These are phyloP conservation scores for Cladophialophora immunda DNA, from an alignment of 2,329 filamentous ascomycete genomes.

Conservation along the genomic window DNA sequence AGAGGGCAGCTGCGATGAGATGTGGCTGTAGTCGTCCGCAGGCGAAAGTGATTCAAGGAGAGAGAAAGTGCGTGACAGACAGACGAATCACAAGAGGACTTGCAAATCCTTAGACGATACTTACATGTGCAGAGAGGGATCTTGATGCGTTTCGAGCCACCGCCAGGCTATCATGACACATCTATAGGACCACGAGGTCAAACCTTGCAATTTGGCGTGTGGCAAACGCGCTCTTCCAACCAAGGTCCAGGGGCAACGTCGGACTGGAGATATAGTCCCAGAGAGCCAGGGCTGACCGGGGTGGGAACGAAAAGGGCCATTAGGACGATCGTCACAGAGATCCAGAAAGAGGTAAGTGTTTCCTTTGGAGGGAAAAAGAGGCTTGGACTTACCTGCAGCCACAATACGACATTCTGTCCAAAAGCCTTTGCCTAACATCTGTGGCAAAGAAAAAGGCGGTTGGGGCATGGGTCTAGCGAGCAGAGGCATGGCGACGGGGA, in stretches of 20 bases:
- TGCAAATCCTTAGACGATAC: slow-evolving; percentile 5
- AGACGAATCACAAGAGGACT: slow-evolving; percentile 21
- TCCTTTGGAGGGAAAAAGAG: slow-evolving; percentile 12
- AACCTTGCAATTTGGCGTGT: slow-evolving; percentile 26
- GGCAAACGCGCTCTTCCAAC: slow-evolving; percentile 26
- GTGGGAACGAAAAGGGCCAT: slow-evolving; percentile 13
- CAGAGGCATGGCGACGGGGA: background rate
- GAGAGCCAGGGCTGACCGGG: slow-evolving; percentile 14
- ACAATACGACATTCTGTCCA: slow-evolving; percentile 25
- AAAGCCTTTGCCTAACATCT: slow-evolving; percentile 18
- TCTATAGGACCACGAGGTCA: slow-evolving; percentile 22
- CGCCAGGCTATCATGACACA: slow-evolving; percentile 12
- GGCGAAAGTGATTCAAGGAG: slow-evolving; percentile 13
- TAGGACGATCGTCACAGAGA: slow-evolving; percentile 18
- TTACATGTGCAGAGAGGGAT: slow-evolving; percentile 10
- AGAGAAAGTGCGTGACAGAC: slow-evolving; percentile 19
- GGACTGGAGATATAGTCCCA: slow-evolving; percentile 19
- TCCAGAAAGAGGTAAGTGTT: slow-evolving; percentile 20
- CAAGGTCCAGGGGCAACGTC: slow-evolving; percentile 14
- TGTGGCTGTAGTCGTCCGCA: slow-evolving; percentile 10
- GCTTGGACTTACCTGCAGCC: slow-evolving; percentile 28
- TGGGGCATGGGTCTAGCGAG: slow-evolving; percentile 12
- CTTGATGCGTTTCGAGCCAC: slow-evolving; percentile 23
- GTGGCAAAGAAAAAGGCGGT: slow-evolving; percentile 24
- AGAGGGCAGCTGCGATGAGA: slow-evolving; percentile 1